Base-by-base conservation (phyloP, 1,139 yeast species). In the Diutina scorzettiae region DNA sequence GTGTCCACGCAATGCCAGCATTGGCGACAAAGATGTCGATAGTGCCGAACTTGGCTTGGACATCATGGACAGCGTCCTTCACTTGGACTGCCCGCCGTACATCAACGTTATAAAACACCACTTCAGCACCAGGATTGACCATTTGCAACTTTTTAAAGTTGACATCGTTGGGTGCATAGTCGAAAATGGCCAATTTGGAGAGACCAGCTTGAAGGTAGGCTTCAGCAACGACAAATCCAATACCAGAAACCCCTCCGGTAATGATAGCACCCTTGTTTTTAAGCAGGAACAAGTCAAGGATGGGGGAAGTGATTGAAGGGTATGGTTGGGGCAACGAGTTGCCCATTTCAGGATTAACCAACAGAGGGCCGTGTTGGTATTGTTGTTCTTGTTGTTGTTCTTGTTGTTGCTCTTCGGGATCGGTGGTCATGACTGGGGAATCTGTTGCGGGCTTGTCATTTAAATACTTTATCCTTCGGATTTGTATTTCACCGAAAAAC, bases 1-100 rank as follows among this genome's bases (percentile, higher is more conserved):
- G 54, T 29, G 69, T 64, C 63, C 71, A 68, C 32, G 71, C 72
- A 41, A 69, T n/a, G n/a, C n/a, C n/a, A n/a, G n/a, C n/a, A n/a
- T n/a, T n/a, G n/a, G n/a, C n/a, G n/a, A n/a, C n/a, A n/a, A 71
- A 70, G 24, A 71, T 69, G 51, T 73, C 78, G 43, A 73, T 63
- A 21, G 58, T 59, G 16, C 62, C 59, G 46, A 69, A 69, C n/a
- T 58, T 62, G 27, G 51, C 52, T 45, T 55, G 60, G 44, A 64
- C 59, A 33, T 53, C 47, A 31, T 54, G 58, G 40, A 69, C 58
- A 14, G 63, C 64, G 17, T 51, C 46, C 43, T 60, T 51, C 31
- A 69, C 73, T 44, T 60, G 62, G 5, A 62, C 63, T 36, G 62
- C 56, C 49, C 60, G 59, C 51, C 70, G 61, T 41, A 69, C 69